Evolutionary conservation across 176 grass and related monocot species (phyloP), one percentile per base, ranked within the genome.

Genomic region (Elymus sibiricus): DNA sequence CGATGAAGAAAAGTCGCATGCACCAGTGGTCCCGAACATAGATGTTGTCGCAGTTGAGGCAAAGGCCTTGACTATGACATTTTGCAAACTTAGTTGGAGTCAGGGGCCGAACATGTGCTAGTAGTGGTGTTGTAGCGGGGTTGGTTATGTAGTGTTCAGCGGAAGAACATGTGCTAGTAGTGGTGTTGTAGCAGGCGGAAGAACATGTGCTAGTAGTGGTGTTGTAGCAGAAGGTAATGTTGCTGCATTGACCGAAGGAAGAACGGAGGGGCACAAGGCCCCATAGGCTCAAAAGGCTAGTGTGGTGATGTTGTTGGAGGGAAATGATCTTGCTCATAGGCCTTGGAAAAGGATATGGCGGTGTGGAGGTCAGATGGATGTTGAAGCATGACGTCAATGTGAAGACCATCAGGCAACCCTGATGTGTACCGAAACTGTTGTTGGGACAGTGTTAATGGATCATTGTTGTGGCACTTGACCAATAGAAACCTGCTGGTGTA

Each of bases 301-400:
- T 61, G 58, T 2, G 19, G 2, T 56, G 17, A 22, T 56, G 53
- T 56, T 56, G 16, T 56, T 56, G 53, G 53, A 29, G 19, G 21
- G 22, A 6, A 21, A 1, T 0, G 12, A 6, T 4, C 11, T 2
- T 1, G 11, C 19, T 6, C 34, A 11, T 3, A 60, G 0, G 5
- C 17, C 19, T 3, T 63, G 9, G 24, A 9, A 4, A 63, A 26
- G 24, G 11, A 63, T 11, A 63, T 14, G 60, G 25, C 1, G 4
- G 24, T 27, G 60, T 63, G 60, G 4, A 63, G 24, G 60, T 63
- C 1, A 1, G 8, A 5, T 0, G 51, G 29, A 4, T 11, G 2
- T 1, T 59, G 5, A 2, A 77, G 49, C 29, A 61, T 15, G 4
- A 61, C 6, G 0, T 78, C 12, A 0, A 15, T 4, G 1, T 5